Evolutionary conservation across 2,329 filamentous ascomycete species (phyloP), one percentile per base, ranked within the genome.

Genomic region (Sclerotinia borealis): DNA sequence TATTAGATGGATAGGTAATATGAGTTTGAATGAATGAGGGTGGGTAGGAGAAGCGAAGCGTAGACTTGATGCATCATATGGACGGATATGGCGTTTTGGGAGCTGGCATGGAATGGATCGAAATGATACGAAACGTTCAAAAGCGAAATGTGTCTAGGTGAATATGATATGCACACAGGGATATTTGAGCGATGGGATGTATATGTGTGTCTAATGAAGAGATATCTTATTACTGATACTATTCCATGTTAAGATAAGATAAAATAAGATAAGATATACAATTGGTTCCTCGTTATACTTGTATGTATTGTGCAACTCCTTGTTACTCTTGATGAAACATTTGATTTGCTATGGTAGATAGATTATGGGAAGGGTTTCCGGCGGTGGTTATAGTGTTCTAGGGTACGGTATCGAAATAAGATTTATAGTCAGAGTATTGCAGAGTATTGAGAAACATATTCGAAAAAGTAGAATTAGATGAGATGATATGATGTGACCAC

Each of bases 41-140:
- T 17, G 25, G 25, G 19, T 27, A 6, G 25, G 25, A 13, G 19
- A 50, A 29, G 22, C 31, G 19, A 50, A 29, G 22, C 31, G 34
- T 52, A 50, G 45, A 45, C n/a, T 34, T 43, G 39, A 56, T 45
- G 54, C 54, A 58, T 58, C 54, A 58, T 58, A 58, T 45, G 39
- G 52, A 34, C 22, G 37, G 54, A 45, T 43, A 45, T 58, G 54
- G 54, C 54, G 54, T 58, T 58, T n/a, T 34, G 29, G 54, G 41
- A 58, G 54, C 39, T 58, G n/a, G 54, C 39, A 58, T 19, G 39
- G 13, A 25, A 45, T 45, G 22, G 54, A n/a, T n/a, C n/a, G n/a
- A n/a, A n/a, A n/a, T n/a, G n/a, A n/a, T n/a, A n/a, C n/a, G n/a
- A n/a, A 31, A 34, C 13, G 27, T 58, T 43, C 29, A 58, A 58